Percentiles rank a stretch among this genome's conserved stretches.
phyloP scores from a whole-genome alignment of 768 basidiomycete genomes.

The Mycena kentingensis region DNA sequence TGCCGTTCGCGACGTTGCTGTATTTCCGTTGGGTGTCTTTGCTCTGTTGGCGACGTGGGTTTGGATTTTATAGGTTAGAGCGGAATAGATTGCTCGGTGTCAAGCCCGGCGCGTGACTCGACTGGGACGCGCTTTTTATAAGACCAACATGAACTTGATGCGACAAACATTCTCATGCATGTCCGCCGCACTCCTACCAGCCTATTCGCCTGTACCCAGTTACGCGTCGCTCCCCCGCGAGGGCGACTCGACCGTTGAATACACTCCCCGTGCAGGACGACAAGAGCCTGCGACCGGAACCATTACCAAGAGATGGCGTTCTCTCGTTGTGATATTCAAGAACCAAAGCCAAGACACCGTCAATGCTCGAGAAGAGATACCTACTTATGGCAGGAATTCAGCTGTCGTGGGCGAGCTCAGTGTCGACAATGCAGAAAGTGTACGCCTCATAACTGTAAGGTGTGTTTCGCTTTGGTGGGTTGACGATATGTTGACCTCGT shows the following conservation, averaged over 20 bases:
- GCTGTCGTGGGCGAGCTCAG: conserved; percentile 40
- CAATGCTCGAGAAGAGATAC: conserved; percentile 19
- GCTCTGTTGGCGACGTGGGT: conserved; percentile 41
- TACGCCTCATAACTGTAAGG: conserved; percentile 42
- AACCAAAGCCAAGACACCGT: conserved; percentile 35
- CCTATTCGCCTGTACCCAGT: conserved; percentile 27
- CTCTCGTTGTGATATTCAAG: conserved; percentile 39
- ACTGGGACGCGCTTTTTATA: background rate
- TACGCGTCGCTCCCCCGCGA: conserved; percentile 36
- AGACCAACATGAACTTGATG: background rate
- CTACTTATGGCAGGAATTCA: conserved; percentile 40
- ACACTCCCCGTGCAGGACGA: conserved; percentile 36
- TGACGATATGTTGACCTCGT: background rate
- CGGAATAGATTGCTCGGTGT: background rate
- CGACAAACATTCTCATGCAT: conserved; percentile 19
- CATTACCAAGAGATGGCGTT: conserved; percentile 35
- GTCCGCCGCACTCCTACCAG: conserved; percentile 18
- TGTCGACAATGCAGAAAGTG: conserved; percentile 30
- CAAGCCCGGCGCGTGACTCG: too few relatives aligned
- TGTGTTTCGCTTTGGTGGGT: conserved; percentile 20
- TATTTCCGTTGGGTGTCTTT: conserved; percentile 46
- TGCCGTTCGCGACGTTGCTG: conserved; percentile 45
- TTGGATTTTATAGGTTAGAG: too few relatives aligned
- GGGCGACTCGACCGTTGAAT: conserved; percentile 41
- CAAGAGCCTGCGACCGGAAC: conserved; percentile 25